A percentile compares a stretch with the other conserved stretches of the same genome.
Conservation (phyloP, 2,329 filamentous ascomycete species). For the Pseudogymnoascus sp. region DNA sequence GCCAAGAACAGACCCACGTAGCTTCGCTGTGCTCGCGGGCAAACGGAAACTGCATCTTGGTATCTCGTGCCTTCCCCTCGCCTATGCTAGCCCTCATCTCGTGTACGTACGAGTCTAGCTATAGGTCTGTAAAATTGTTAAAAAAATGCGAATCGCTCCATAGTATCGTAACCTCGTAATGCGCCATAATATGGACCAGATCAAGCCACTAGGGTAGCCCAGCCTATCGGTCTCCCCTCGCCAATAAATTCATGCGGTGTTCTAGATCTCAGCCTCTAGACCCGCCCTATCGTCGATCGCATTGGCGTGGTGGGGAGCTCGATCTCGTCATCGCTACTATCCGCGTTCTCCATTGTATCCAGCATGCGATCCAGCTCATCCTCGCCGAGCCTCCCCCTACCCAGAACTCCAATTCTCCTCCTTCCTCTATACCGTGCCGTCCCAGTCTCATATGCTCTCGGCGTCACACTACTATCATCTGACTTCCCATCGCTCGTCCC, state of each 20-base stretch:
- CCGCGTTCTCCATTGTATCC: slow-evolving; percentile 28
- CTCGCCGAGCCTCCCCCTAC: slow-evolving; percentile 11
- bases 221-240: not conserved
- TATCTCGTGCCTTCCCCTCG: not conserved
- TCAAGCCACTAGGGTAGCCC: not conserved
- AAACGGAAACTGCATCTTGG: slow-evolving; percentile 2
- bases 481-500: slow-evolving; percentile 13
- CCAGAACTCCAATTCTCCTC: slow-evolving; percentile 13
- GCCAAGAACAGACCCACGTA: not conserved
- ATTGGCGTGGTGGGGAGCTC: slow-evolving; percentile 16
- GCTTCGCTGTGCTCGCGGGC: not conserved
- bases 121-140: not conserved
- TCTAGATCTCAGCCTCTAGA: slow-evolving; percentile 6
- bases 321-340: slow-evolving; percentile 29
- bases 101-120: not conserved
- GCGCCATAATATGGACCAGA: not conserved
- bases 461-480: slow-evolving; percentile 15
- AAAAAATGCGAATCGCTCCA: slow-evolving; percentile 7
- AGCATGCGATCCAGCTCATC: slow-evolving; percentile 28
- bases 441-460: slow-evolving; percentile 15
- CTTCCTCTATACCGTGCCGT: slow-evolving; percentile 15
- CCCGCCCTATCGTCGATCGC: slow-evolving; percentile 2
- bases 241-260: not conserved
- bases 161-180: not conserved
- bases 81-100: not conserved